Evolutionary conservation across 2,329 filamentous ascomycete species (phyloP).

Genomic region (Chaetomiaceae sp.): DNA sequence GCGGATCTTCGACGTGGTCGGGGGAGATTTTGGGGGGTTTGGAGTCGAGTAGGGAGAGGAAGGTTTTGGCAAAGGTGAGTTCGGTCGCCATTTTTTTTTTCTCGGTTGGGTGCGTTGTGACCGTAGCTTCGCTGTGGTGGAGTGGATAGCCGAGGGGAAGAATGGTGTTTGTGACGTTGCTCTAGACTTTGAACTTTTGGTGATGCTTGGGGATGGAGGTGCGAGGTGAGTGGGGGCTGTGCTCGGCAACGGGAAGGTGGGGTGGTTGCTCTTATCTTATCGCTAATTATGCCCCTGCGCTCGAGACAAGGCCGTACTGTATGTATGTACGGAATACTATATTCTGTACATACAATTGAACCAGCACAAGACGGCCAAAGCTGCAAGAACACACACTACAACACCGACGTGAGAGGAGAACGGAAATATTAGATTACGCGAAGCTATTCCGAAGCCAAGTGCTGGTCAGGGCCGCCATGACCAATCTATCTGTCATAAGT

Average conservation of each 20-base stretch:
- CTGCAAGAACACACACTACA: not conserved
- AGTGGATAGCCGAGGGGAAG: too few relatives aligned
- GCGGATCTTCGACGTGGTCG: slow-evolving; percentile 85
- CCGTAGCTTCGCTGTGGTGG: too few relatives aligned
- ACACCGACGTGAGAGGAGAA: not conserved
- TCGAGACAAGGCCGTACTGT: too few relatives aligned
- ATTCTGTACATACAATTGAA: too few relatives aligned
- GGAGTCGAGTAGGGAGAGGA: slow-evolving; percentile 74
- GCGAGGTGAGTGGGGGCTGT: slow-evolving; percentile 1
- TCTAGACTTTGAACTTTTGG: too few relatives aligned
- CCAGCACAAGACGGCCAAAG: too few relatives aligned
- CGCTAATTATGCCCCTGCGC: too few relatives aligned
- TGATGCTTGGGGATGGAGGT: not conserved
- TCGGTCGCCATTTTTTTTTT: slow-evolving; percentile 69
- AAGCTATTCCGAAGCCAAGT: slow-evolving; percentile 10
- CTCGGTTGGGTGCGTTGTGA: too few relatives aligned
- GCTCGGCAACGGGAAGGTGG: not conserved
- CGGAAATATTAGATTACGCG: slow-evolving; percentile 18
- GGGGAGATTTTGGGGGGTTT: slow-evolving; percentile 76
- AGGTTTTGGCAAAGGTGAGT: slow-evolving; percentile 76
- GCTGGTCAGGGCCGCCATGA: not conserved
- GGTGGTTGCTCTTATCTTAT: slow-evolving; percentile 5
- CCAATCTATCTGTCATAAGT: slow-evolving; percentile 19
- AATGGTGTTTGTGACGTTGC: slow-evolving; percentile 1
- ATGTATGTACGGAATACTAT: too few relatives aligned